These are phyloP conservation scores for Erodium maritimum DNA, from an alignment of 345 rosid species.

Conservation along the genomic window DNA sequence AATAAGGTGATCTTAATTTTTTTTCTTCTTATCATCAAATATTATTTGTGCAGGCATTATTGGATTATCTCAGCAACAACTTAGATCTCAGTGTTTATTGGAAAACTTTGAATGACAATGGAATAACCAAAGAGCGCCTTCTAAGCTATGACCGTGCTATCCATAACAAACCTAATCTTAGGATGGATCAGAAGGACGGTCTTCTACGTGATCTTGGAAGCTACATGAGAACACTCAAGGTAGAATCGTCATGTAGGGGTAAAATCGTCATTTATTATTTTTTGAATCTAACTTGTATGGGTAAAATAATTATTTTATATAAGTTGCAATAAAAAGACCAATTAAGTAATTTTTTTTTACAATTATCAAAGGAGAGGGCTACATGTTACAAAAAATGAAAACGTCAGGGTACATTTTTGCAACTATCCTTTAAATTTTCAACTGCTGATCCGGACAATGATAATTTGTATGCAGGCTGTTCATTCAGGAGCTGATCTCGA, in stretches of 20 bases:
- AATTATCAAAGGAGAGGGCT: too few relatives aligned
- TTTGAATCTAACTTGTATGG: too few relatives aligned
- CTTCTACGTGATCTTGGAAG: slow-evolving; percentile 84
- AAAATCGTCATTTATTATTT: too few relatives aligned
- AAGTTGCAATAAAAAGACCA: too few relatives aligned
- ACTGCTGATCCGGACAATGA: neutral
- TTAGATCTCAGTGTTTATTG: slow-evolving; percentile 77
- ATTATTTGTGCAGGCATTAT: slow-evolving; percentile 57
- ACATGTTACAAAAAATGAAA: too few relatives aligned
- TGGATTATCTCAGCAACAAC: slow-evolving; percentile 62
- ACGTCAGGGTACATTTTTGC: too few relatives aligned
- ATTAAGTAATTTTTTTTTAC: too few relatives aligned
- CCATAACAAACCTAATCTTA: slow-evolving; percentile 74
- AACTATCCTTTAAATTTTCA: neutral
- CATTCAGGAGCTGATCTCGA: slow-evolving; percentile 99
- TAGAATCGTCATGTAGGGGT: too few relatives aligned
- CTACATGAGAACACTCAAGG: slow-evolving; percentile 97
- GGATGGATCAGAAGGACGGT: slow-evolving; percentile 69
- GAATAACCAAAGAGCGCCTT: slow-evolving; percentile 86
- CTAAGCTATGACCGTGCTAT: slow-evolving; percentile 94
- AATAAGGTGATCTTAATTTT: too few relatives aligned
- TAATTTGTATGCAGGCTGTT: slow-evolving; percentile 52
- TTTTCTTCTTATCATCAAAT: neutral
- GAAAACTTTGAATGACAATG: slow-evolving; percentile 92
- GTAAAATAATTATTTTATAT: too few relatives aligned